phyloP scores from a whole-genome alignment of 2,329 filamentous ascomycete genomes.

The Albifimbria verrucaria region DNA sequence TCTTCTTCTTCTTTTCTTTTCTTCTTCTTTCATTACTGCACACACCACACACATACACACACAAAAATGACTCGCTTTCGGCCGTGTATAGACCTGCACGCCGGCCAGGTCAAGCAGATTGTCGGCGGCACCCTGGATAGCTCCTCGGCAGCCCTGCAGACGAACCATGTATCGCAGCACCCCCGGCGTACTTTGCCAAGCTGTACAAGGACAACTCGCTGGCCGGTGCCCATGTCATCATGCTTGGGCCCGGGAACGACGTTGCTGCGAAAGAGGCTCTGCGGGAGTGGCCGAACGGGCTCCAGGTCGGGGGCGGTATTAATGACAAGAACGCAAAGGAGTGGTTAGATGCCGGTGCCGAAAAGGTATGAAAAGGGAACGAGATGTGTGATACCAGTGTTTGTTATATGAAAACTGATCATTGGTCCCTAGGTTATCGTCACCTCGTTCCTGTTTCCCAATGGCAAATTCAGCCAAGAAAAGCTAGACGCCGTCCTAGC shows the following conservation, averaged over 20 bases:
- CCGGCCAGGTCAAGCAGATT: conserved; percentile 98
- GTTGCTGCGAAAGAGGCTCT: conserved; percentile 76
- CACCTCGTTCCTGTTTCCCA: conserved; percentile 90
- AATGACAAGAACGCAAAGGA: conserved; percentile 76
- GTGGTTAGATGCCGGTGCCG: conserved; percentile 86
- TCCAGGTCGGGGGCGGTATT: conserved; percentile 95
- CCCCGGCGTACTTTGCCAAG: conserved; percentile 75
- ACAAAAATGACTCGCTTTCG: conserved; percentile 81
- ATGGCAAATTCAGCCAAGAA: conserved; percentile 73
- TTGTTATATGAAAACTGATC: no score
- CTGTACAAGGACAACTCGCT: conserved; percentile 76
- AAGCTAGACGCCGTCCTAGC: conserved; percentile 71
- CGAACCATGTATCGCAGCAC: conserved; percentile 86
- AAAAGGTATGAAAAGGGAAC: conserved; percentile 61
- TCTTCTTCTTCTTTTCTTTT: no score
- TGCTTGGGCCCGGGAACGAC: conserved; percentile 87
- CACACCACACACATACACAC: not conserved
- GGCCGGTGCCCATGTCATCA: conserved; percentile 87
- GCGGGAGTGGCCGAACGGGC: conserved; percentile 69
- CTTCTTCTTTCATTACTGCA: no score
- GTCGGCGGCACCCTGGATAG: conserved; percentile 88
- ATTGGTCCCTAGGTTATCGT: conserved; percentile 75
- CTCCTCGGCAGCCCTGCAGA: conserved; percentile 66
- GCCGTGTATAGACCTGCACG: conserved; percentile 95
- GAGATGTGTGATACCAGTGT: not conserved